phyloP scores from a whole-genome alignment of 1,284 basidiomycete genomes.

The Apiotrichum mycotoxinovorans region DNA sequence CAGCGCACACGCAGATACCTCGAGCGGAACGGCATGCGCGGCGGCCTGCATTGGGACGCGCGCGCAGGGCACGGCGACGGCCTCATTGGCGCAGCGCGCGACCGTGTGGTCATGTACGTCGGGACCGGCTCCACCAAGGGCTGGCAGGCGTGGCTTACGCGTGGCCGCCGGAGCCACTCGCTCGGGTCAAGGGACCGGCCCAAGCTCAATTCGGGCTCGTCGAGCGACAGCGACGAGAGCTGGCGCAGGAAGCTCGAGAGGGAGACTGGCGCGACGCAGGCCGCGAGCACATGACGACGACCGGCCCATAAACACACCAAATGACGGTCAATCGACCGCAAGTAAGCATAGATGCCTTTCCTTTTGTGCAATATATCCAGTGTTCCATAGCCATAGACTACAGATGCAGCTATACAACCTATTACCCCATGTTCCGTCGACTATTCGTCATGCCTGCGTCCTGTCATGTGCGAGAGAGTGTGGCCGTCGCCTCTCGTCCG shows the following conservation, averaged over 20 bases:
- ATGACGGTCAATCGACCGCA: too few species aligned
- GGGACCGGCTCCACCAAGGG: constrained; percentile 39
- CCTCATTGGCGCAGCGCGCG: constrained; percentile 59
- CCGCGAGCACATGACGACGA: too few species aligned
- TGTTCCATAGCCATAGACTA: too few species aligned
- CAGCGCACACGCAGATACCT: constrained; percentile 72
- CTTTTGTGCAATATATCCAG: too few species aligned
- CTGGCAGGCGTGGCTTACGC: constrained; percentile 33
- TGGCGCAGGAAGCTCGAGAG: background rate
- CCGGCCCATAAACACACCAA: too few species aligned
- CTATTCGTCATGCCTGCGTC: too few species aligned
- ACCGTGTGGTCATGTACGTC: constrained; percentile 65
- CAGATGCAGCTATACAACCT: too few species aligned
- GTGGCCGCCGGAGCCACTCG: constrained; percentile 29
- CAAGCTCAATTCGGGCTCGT: background rate
- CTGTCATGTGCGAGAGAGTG: too few species aligned
- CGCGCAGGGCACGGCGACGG: constrained; percentile 69
- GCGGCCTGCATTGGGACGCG: constrained; percentile 68
- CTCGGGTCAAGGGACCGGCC: constrained; percentile 23
- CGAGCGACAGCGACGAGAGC: background rate
- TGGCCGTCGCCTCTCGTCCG: too few species aligned
- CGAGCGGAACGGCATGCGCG: constrained; percentile 62
- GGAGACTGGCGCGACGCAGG: background rate
- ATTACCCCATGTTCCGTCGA: too few species aligned
- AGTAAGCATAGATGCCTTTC: too few species aligned